Conservation (phyloP, 257 asterid genomes). For the Jaltomata sinuosa region DNA sequence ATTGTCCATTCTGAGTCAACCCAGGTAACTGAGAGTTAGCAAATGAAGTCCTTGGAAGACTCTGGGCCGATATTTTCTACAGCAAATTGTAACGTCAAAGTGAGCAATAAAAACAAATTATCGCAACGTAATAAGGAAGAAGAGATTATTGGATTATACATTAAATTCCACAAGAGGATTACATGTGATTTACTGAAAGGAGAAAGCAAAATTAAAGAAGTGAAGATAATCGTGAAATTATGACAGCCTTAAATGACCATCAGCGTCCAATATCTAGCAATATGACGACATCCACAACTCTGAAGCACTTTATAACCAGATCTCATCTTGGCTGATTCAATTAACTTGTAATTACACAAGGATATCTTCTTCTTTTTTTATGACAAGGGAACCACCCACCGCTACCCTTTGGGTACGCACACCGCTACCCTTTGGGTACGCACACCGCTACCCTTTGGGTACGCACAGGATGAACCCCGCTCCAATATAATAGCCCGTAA, state of each 20-base stretch:
- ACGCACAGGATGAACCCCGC: not conserved
- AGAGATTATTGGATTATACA: not conserved
- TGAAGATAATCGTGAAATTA: not conserved
- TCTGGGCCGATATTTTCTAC: constrained; percentile 57
- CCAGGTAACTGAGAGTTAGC: constrained; percentile 61
- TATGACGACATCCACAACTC: not conserved
- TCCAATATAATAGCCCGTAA: not conserved
- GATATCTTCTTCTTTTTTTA: not conserved
- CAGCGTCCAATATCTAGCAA: not conserved
- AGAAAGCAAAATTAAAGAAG: not conserved
- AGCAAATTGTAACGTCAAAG: constrained; percentile 1
- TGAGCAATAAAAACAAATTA: not conserved
- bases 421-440: not conserved
- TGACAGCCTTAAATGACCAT: not conserved
- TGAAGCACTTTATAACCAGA: not conserved
- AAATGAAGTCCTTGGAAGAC: constrained; percentile 58
- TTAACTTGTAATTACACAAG: not conserved
- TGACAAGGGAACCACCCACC: not conserved
- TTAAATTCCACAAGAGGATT: not conserved
- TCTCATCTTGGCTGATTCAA: not conserved
- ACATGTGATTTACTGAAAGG: not conserved
- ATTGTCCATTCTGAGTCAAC: constrained; percentile 76
- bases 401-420: not conserved
- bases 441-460: not conserved
- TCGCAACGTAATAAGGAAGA: not conserved